These are phyloP conservation scores for Megacollybia marginata DNA, from an alignment of 768 basidiomycete genomes.

Conservation along the genomic window DNA sequence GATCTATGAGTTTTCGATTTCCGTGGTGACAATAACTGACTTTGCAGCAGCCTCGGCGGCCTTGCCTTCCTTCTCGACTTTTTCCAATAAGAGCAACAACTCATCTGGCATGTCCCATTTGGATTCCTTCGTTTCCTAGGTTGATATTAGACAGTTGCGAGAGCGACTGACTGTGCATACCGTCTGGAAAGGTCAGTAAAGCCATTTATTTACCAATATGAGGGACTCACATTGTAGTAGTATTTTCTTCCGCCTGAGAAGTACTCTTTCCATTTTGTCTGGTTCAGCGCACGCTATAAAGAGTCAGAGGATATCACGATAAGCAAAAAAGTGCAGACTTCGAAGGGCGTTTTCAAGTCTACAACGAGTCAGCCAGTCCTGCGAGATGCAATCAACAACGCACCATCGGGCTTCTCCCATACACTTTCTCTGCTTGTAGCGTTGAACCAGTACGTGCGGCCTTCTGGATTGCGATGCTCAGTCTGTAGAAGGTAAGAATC, in stretches of 20 bases:
- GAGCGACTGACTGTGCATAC: too few species aligned
- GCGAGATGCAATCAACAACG: constrained; percentile 10
- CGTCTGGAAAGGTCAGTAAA: constrained; percentile 36
- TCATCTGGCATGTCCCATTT: constrained; percentile 99
- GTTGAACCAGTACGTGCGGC: constrained; percentile 98
- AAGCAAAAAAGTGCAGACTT: constrained; percentile 40
- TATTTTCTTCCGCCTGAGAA: constrained; percentile 88
- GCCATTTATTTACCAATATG: constrained; percentile 1
- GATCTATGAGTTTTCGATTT: constrained; percentile 1
- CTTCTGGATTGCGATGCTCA: constrained; percentile 91
- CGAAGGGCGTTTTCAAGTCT: constrained; percentile 90
- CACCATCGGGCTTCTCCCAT: constrained; percentile 97
- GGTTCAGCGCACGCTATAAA: constrained; percentile 69
- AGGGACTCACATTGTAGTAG: constrained; percentile 67
- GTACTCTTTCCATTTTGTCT: constrained; percentile 97
- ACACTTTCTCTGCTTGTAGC: constrained; percentile 82
- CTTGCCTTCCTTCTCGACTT: constrained; percentile 70
- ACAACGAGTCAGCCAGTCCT: not conserved
- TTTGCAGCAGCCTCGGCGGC: constrained; percentile 24
- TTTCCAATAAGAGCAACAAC: constrained; percentile 74
- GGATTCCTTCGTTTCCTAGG: constrained; percentile 71
- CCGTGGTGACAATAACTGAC: constrained; percentile 19
- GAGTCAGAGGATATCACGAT: constrained; percentile 7
- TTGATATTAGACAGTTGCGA: too few species aligned
- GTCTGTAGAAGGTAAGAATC: constrained; percentile 40